Base-by-base conservation (phyloP, 2,329 filamentous ascomycete species). In the Plenodomus lindquistii region DNA sequence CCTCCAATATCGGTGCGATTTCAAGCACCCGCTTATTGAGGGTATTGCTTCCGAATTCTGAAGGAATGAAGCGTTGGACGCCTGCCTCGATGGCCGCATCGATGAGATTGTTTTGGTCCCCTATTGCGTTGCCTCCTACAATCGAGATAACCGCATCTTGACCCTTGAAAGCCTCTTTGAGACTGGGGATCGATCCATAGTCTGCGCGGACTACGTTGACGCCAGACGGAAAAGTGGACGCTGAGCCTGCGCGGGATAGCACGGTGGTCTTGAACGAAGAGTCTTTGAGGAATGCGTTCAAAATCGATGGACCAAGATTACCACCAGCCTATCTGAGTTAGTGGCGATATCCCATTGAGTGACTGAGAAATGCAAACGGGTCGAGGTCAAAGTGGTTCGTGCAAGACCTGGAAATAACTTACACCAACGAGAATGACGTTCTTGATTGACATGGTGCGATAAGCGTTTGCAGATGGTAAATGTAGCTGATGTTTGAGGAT, bases 51-150 rank as follows among this genome's bases (percentile, higher is more conserved):
- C 73, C 79, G 53, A 79, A 88, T 55, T 88, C 85, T 29, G 81
- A 82, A 1, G 84, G 83, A 1, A 85, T 77, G 62, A 84, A 85
- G 6, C 83, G 77, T 55, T 80, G 79, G 5, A 87, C 84, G 1
- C 83, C 81, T 1, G 83, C 82, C 3, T 77, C 77, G 21, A 83
- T 72, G 24, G 83, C 79, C 1, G 84, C 85, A 24, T 86, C 79
- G 37, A 86, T 75, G 38, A 86, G 71, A 13, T 71, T 70, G 40
- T 73, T 73, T 59, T 85, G 82, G 1, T 78, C 65, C 2, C 62
- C 66, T 10, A 77, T 63, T 18, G 71, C 71, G 2, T 57, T 55
- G 13, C 72, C 73, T 7, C 73, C 76, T 35, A 83, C 69, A 1
- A 77, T 71, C 1, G 74, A 73, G 21, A 86, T 65, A 16, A 86